Conservation (phyloP, 2,329 filamentous ascomycete species). For the Ascochyta koolunga region DNA sequence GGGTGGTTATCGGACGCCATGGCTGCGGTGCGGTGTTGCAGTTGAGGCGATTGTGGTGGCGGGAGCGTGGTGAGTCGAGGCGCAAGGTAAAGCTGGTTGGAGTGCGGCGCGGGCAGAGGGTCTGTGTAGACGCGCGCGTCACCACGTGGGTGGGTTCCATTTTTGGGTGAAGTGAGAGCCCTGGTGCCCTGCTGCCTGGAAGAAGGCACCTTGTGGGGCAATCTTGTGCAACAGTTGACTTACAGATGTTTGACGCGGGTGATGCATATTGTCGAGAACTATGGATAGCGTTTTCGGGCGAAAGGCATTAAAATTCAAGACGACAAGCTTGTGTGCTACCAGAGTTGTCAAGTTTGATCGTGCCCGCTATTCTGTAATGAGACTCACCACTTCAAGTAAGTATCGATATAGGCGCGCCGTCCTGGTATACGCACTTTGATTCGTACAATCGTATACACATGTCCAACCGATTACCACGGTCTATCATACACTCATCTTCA, state of each 20-base stretch:
- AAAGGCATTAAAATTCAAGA: too few species aligned
- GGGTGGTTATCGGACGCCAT: background rate
- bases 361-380: background rate
- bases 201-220: slow-evolving; percentile 5
- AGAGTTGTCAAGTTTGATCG: background rate
- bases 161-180: background rate
- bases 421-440: background rate
- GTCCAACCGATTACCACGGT: background rate
- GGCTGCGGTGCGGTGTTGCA: background rate
- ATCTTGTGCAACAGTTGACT: background rate
- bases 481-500: slow-evolving; percentile 93
- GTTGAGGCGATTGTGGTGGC: background rate
- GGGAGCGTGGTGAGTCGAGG: background rate
- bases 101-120: background rate
- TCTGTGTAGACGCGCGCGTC: background rate
- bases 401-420: background rate
- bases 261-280: background rate
- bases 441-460: slow-evolving; percentile 13
- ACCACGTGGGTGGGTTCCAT: slow-evolving; percentile 4
- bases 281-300: background rate
- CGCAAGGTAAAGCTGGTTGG: background rate
- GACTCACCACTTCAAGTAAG: background rate
- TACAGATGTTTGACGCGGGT: background rate
- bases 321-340: background rate
- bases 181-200: slow-evolving; percentile 7